Conservation (phyloP, 371 early-diverging fungal species). For the Mortierella sp. region DNA sequence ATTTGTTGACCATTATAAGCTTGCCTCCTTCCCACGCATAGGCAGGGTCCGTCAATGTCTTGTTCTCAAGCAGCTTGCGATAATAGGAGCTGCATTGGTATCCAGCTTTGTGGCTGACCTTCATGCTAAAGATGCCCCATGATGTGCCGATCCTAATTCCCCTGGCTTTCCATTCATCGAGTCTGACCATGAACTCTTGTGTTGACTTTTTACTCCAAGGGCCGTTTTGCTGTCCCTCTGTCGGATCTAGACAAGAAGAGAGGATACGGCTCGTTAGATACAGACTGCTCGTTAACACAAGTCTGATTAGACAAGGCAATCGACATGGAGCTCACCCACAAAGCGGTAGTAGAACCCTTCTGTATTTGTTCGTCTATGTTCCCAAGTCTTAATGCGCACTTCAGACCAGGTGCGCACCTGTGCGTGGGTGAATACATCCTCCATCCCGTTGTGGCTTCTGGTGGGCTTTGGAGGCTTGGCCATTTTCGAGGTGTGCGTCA, state of each 20-base stretch:
- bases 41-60: slow-evolving; percentile 61
- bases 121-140: slow-evolving; percentile 72
- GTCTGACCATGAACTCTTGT: slow-evolving; percentile 63
- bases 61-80: slow-evolving; percentile 62
- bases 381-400: slow-evolving; percentile 73
- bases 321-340: slow-evolving; percentile 60
- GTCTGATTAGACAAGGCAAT: no score
- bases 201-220: slow-evolving; percentile 62
- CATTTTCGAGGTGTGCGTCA: slow-evolving; percentile 11
- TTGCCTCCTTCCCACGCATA: slow-evolving; percentile 66
- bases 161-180: slow-evolving; percentile 63
- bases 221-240: slow-evolving; percentile 69
- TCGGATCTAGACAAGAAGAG: slow-evolving; percentile 55
- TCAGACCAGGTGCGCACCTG: slow-evolving; percentile 68
- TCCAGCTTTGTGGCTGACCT: slow-evolving; percentile 70
- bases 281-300: no score
- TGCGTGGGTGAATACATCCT: slow-evolving; percentile 65
- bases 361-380: slow-evolving; percentile 59
- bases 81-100: slow-evolving; percentile 76
- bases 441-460: slow-evolving; percentile 52
- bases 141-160: slow-evolving; percentile 66
- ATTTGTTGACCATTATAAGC: slow-evolving; percentile 60
- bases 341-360: slow-evolving; percentile 82
- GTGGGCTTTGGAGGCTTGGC: slow-evolving; percentile 23
- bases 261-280: no score